Base-by-base conservation (phyloP, 1,139 yeast species). In the Lodderomyces parapsilosis region DNA sequence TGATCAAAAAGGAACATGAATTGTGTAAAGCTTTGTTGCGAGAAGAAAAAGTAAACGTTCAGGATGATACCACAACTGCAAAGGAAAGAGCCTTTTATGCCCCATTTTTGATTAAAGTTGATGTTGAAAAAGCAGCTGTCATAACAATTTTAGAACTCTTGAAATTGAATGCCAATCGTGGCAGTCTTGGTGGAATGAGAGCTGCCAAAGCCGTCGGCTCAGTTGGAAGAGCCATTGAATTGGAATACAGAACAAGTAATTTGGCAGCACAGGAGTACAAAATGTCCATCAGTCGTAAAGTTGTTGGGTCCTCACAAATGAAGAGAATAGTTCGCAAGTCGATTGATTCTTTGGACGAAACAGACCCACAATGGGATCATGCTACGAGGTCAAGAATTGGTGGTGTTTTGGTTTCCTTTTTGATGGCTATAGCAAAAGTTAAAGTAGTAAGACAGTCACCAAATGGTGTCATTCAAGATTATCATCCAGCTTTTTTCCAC, bases 401-500 rank as follows among this genome's bases (percentile, higher is more conserved):
- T 1, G 86, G 96, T 1, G 76, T 86, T 6, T 69, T 93, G 45
- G 74, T 86, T 10, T 82, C 96, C 1, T 71, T 85, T 52, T 66
- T 93, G 44, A 71, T 93, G 58, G 86, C 87, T 54, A 89, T 86
- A 23, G 96, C 97, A 4, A 84, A 81, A 54, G 86, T 93, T 7
- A 76, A 81, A 13, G 96, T 90, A 2, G 69, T 70, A 42, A 96
- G 90, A 40, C 74, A 66, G 1, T 87, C 88, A 11, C 68, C 79
- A 41, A 32, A 36, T n/a, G 32, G 31, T 6, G 4, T 18, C 17
- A 60, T 62, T 1, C 84, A 86, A 19, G 96, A 93, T 25, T 71
- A 76, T 38, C 93, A 90, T 8, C 97, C 98, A 1, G 99, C 98
- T 1, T 86, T 94, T 59, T 85, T 83, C 50, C 98, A 93, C 58